These are phyloP conservation scores for Sicyos edulis DNA, from an alignment of 306 rosid species.

Conservation along the genomic window DNA sequence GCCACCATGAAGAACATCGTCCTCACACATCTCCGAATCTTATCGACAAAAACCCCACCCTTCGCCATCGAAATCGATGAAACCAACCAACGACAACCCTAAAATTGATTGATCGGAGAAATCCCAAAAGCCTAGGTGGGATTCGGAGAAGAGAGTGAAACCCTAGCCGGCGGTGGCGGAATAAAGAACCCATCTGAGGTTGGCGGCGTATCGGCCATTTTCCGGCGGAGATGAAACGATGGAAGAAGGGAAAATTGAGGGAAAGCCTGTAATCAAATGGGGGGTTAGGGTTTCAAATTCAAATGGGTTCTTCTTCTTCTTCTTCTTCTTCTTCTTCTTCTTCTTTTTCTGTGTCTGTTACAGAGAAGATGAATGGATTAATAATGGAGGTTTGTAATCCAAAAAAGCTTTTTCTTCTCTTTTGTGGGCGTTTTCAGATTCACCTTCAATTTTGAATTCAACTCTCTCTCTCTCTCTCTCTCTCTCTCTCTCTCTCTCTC, in stretches of 20 bases:
- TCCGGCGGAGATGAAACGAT: constrained; percentile 28
- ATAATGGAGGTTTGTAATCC: constrained; percentile 17
- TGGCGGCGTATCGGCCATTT: constrained; percentile 40
- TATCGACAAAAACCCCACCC: constrained; percentile 64
- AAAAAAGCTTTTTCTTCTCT: neutral
- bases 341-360: neutral
- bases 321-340: too few species aligned
- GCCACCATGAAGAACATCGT: constrained; percentile 81
- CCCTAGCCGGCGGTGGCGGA: constrained; percentile 31
- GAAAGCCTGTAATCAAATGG: constrained; percentile 10
- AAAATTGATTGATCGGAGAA: constrained; percentile 28
- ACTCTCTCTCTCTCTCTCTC: neutral
- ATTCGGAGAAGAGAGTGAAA: constrained; percentile 34
- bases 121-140: constrained; percentile 22
- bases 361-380: constrained; percentile 14
- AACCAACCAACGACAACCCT: constrained; percentile 19
- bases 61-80: constrained; percentile 47
- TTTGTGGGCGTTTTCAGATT: neutral
- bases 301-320: too few species aligned
- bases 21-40: constrained; percentile 58
- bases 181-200: constrained; percentile 26
- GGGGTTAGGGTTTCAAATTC: constrained; percentile 36
- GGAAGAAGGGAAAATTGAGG: constrained; percentile 6
- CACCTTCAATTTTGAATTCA: constrained; percentile 19
- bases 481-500: neutral